Conservation (phyloP, 305 asterid genomes). For the Fraxinus nigra region DNA sequence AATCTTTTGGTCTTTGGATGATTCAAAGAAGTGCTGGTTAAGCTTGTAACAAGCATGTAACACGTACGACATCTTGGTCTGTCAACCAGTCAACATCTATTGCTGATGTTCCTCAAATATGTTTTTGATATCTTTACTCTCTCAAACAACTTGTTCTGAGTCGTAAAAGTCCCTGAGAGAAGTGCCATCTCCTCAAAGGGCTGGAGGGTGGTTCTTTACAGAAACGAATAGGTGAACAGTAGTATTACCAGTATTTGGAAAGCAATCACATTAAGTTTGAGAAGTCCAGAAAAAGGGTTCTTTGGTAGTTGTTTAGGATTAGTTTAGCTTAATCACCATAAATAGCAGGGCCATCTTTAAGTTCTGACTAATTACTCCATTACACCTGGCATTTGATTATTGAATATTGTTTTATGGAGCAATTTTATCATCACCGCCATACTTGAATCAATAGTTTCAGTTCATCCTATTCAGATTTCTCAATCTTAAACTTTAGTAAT, state of each 20-base stretch:
- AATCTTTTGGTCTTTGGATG: not conserved
- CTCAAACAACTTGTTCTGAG: not conserved
- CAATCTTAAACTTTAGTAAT: not conserved
- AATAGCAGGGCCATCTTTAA: not conserved
- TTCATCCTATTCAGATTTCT: not conserved
- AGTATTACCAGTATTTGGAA: not conserved
- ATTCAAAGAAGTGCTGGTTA: not conserved
- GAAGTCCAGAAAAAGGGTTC: not conserved
- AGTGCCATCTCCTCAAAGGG: not conserved
- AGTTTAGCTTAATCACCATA: not conserved
- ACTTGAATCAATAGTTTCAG: not conserved
- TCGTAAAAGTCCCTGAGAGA: not conserved
- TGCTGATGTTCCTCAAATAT: not conserved
- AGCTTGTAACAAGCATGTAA: not conserved
- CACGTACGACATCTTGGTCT: not conserved
- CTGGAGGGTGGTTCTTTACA: not conserved
- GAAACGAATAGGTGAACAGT: not conserved
- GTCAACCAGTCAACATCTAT: not conserved
- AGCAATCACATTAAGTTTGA: not conserved
- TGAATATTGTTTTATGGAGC: not conserved
- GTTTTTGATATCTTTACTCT: not conserved
- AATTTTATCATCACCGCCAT: not conserved
- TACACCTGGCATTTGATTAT: not conserved
- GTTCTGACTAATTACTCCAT: not conserved
- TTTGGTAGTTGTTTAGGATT: not conserved